Conservation (phyloP, 1,284 basidiomycete genomes). For the Puccinia polysora region DNA sequence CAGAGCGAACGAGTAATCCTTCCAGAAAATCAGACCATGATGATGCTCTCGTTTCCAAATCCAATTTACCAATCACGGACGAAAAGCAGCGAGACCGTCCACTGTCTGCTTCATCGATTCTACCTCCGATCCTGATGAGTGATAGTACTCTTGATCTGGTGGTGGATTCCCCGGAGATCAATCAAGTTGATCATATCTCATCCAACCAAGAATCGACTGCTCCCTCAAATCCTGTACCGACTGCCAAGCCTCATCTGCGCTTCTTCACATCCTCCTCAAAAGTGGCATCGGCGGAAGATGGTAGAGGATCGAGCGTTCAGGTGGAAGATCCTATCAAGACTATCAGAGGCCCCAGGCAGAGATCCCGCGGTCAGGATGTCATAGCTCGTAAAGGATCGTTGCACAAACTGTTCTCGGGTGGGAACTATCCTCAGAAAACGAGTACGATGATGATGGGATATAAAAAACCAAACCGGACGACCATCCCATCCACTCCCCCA, state of each 20-base stretch:
- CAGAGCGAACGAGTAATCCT: neutral
- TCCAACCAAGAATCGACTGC: too few relatives aligned
- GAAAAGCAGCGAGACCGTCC: conserved; percentile 3
- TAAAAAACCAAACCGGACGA: neutral
- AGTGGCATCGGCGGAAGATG: conserved; percentile 5
- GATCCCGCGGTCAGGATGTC: conserved; percentile 16
- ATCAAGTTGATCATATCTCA: too few relatives aligned
- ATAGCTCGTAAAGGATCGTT: conserved; percentile 32
- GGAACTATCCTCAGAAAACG: neutral
- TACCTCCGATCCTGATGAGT: too few relatives aligned
- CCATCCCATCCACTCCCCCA: neutral
- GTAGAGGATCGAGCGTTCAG: neutral
- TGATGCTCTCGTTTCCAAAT: too few relatives aligned
- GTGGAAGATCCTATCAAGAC: conserved; percentile 3
- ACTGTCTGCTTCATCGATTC: too few relatives aligned
- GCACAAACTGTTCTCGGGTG: conserved; percentile 29
- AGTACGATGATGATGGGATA: neutral
- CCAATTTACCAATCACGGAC: conserved; percentile 16
- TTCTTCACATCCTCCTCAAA: conserved; percentile 14
- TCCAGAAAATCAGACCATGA: conserved; percentile 11
- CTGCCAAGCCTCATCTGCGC: neutral
- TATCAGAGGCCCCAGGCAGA: conserved; percentile 9
- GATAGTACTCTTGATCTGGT: too few relatives aligned
- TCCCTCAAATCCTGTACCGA: too few relatives aligned
- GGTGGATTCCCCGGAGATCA: too few relatives aligned